Conservation (phyloP, 306 rosid species). For the Parietaria judaica region DNA sequence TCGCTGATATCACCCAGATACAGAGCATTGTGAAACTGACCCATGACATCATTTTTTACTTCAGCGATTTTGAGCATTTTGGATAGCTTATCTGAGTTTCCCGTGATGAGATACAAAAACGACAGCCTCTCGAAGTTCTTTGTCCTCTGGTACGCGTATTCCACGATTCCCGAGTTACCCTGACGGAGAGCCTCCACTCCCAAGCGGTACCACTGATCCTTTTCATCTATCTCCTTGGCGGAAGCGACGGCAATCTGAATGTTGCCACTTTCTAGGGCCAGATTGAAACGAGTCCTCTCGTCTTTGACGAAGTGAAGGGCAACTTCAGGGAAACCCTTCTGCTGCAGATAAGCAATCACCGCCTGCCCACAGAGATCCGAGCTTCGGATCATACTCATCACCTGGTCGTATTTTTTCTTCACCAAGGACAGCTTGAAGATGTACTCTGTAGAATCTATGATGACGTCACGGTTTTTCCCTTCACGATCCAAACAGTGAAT, state of each 20-base stretch:
- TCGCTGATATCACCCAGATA: constrained; percentile 69
- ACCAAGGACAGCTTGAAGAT: constrained; percentile 64
- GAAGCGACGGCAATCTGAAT: constrained; percentile 89
- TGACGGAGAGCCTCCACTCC: constrained; percentile 89
- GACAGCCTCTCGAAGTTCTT: constrained; percentile 81
- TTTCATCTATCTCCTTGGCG: constrained; percentile 78
- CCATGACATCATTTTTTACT: constrained; percentile 87
- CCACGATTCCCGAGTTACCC: constrained; percentile 79
- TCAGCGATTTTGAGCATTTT: constrained; percentile 90
- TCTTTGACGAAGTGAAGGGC: constrained; percentile 92
- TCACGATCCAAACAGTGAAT: constrained; percentile 77
- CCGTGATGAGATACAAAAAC: constrained; percentile 71
- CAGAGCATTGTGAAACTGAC: constrained; percentile 87
- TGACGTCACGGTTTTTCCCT: constrained; percentile 59
- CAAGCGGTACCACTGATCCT: constrained; percentile 79
- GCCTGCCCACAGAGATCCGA: constrained; percentile 92
- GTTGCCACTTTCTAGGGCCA: constrained; percentile 87
- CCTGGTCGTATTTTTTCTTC: constrained; percentile 64
- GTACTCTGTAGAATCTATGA: constrained; percentile 72
- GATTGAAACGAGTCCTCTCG: constrained; percentile 72
- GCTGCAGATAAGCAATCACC: constrained; percentile 80
- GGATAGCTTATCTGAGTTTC: constrained; percentile 68
- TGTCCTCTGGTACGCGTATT: constrained; percentile 87
- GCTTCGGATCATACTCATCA: constrained; percentile 77
- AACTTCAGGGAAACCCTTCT: constrained; percentile 85